Evolutionary conservation across 805 yeast species (phyloP), one percentile per base, ranked within the genome.

Genomic region (Starmerella cellae): DNA sequence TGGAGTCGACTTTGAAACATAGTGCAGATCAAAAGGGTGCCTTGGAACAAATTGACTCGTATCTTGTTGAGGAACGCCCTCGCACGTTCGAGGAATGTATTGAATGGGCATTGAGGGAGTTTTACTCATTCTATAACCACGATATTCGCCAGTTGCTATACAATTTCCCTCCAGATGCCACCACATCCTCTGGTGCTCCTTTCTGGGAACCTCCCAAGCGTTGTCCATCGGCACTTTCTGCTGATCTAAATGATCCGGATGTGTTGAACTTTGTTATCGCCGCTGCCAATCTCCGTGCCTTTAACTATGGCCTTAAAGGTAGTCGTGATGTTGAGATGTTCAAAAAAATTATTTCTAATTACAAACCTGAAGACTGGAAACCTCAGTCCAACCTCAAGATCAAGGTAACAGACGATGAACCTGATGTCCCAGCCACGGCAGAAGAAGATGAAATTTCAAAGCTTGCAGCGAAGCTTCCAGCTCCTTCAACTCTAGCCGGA

Each of bases 161-260:
- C 70, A 91, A 88, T 60, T 91, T 91, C 74, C 99, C 99, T 18
- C 75, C 73, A 47, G 98, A 91, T 63, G 91, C 97, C 3, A 77
- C 72, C 35, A 91, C 95, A 3, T 75, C 94, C 0, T 71, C 71
- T 39, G 98, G 98, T 42, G 85, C 79, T 26, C 91, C 93, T 53
- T 91, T 91, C 65, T 91, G 99, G 99, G 75, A 94, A 18, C 95
- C 96, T 43, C 91, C 97, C 27, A 91, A 91, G 65, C 78, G 97
- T 61, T 94, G 95, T 17, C 99, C 99, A 38, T 73, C 70, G 35
- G 83, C 95, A n/a, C 69, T 85, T 49, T 67, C 51, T 13, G 85
- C 91, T 59, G 88, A 85, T 57, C 69, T 80, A 52, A 66, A 75
- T 55, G 75, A 84, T 58, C 69, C 70, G 11, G 81, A 83, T 54